Evolutionary conservation across 192 early-diverging fungal species (phyloP), one percentile per base, ranked within the genome.

Genomic region (Coemansia sp.): DNA sequence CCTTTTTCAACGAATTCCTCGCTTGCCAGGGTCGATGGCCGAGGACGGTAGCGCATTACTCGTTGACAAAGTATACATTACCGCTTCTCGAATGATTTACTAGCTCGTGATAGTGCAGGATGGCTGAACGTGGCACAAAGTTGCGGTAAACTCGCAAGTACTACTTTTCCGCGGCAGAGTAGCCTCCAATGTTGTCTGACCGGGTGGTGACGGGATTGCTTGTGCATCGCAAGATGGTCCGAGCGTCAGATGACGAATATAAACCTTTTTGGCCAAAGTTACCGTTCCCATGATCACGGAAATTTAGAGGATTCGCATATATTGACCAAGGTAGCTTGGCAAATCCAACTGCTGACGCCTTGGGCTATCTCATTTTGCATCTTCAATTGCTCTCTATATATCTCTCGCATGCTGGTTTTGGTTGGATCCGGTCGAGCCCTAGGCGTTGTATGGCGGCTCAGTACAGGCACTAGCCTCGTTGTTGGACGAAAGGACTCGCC

Each of bases 401-500:
- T 18, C 27, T 31, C 16, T 42, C 52, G 16, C 22, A 75, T 80
- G 79, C 42, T 80, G 59, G 59, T 80, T 12, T 63, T 80, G n/a
- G 79, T 73, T 15, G 79, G 79, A 2, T 66, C 63, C 5, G 79
- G 47, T 18, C 70, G 79, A 31, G 67, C 79, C 1, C 54, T 76
- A 9, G 79, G 79, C 22, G 65, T 63, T 11, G 40, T 75, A 2
- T 80, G 73, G 69, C 65, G 67, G 67, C 71, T 80, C 34, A 63
- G 61, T 16, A 74, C 79, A 27, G 60, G 34, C 1, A 29, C 59
- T 2, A 22, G 41, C 16, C 55, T 80, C 13, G 51, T 52, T 5
- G 74, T 80, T 29, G 79, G 79, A 12, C 79, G 79, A 40, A 80
- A 80, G 63, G 74, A 51, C 36, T 60, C 65, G 9, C 41, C 73